Conservation (phyloP, 345 rosid genomes). For the Arabidopsis arenosa region DNA sequence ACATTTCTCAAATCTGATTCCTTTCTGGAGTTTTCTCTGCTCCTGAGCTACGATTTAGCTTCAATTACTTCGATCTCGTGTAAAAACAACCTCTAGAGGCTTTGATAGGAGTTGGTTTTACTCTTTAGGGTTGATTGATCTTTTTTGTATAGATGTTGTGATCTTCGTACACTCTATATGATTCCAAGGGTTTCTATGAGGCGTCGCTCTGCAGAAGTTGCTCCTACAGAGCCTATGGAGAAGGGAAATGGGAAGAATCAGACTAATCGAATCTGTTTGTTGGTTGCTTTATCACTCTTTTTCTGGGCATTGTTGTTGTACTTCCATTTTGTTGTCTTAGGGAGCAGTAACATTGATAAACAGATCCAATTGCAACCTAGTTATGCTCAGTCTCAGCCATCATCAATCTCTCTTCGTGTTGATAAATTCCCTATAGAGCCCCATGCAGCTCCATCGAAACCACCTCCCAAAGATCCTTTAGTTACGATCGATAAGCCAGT, state of each 20-base stretch:
- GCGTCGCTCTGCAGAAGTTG: constrained; percentile 62
- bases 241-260: constrained; percentile 67
- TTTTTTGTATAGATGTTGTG: constrained; percentile 30
- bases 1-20: constrained; percentile 20
- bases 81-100: not conserved
- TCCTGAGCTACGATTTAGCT: constrained; percentile 31
- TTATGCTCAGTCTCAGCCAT: constrained; percentile 34
- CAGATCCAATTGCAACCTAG: constrained; percentile 46
- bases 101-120: not conserved
- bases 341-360: constrained; percentile 43
- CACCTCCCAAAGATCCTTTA: constrained; percentile 36
- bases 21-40: constrained; percentile 8
- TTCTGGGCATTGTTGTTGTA: constrained; percentile 77
- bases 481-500: not conserved
- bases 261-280: constrained; percentile 55
- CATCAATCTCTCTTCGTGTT: constrained; percentile 39
- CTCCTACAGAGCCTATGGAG: constrained; percentile 57
- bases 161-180: constrained; percentile 23
- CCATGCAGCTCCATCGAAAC: constrained; percentile 28
- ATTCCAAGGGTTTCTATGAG: constrained; percentile 55
- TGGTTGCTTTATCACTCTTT: constrained; percentile 56
- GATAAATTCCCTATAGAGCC: constrained; percentile 43
- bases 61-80: constrained; percentile 12
- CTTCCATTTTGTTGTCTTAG: constrained; percentile 69
- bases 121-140: constrained; percentile 20